A percentile compares a stretch with the other conserved stretches of the same genome.
Conservation (phyloP, 1,284 basidiomycete species). For the Trametes sp. region DNA sequence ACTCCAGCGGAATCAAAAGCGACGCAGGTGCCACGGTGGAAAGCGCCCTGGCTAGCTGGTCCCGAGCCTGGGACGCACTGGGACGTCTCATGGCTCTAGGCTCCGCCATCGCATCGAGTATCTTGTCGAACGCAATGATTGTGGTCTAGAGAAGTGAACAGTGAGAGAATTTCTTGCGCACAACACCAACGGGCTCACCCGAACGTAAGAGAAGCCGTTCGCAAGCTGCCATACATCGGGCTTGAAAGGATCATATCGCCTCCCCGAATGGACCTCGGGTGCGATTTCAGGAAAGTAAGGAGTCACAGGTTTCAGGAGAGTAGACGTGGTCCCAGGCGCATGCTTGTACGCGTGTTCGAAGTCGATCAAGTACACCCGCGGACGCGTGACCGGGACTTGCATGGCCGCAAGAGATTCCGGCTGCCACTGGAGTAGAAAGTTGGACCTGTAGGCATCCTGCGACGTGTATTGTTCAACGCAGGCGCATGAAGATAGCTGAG, state of each 20-base stretch:
- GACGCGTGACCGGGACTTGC: background rate
- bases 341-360: slow-evolving; percentile 17
- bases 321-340: background rate
- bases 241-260: slow-evolving; percentile 39
- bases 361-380: slow-evolving; percentile 21
- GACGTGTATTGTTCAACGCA: background rate
- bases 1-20: slow-evolving; percentile 12
- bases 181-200: slow-evolving; percentile 27
- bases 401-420: slow-evolving; percentile 10
- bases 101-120: background rate
- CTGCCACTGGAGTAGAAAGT: slow-evolving; percentile 22
- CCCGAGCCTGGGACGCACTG: background rate
- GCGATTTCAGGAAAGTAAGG: slow-evolving; percentile 31
- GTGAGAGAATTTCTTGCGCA: too few relatives aligned
- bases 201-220: slow-evolving; percentile 9
- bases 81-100: background rate
- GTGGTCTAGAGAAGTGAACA: background rate
- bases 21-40: slow-evolving; percentile 37
- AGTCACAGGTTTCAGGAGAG: background rate
- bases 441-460: slow-evolving; percentile 23
- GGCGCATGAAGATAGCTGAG: background rate
- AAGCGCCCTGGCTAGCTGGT: slow-evolving; percentile 25
- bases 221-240: slow-evolving; percentile 43
- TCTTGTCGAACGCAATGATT: background rate
- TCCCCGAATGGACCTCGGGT: slow-evolving; percentile 24